Base-by-base conservation (phyloP, 1,139 yeast species). In the Scheffersomyces segobiensis region DNA sequence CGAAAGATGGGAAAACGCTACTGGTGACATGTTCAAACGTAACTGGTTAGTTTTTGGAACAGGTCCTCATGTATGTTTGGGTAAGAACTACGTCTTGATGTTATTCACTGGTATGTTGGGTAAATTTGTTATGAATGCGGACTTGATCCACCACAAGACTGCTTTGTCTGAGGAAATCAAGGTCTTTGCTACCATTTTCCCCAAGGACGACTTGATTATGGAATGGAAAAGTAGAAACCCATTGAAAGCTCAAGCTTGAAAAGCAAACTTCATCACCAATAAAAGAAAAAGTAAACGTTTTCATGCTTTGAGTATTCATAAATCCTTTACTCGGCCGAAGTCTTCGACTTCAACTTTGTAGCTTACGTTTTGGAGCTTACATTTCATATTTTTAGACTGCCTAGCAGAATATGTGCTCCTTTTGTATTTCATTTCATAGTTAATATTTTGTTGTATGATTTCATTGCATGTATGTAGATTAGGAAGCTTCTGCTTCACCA, bases 111-210 rank as follows among this genome's bases (percentile, higher is more conserved):
- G 91, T 52, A 81, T 93, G 82, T 85, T 95, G 71, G 99, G 99
- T 71, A 93, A 93, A 74, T 93, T 91, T 58, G 83, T 90, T 51
- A 76, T 95, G 85, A 79, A 84, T 66, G 83, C 93, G 57, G 95
- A 95, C 73, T 85, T 95, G 78, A 76, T 84, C 61, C 99, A 95
- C 73, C 85, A 87, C 67, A 86, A 88, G 57, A 95, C 99, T 26
- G 89, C 87, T 52, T 79, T 87, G 67, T 88, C 96, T 63, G 99
- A 95, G 78, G 88, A 92, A 70, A 92, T 95, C 69, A 91, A 93
- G 71, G 98, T 95, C 50, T 95, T 95, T 74, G 99, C 99, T 48
- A 95, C 99, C 39, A 93, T 95, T 71, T 95, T 95, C 90, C 99
- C 99, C 47, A 87, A 91, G 74, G 99, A 95, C 76, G 97, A 93